These are phyloP conservation scores for Scytalidium sp. DNA, from an alignment of 2,329 filamentous ascomycete species.

Conservation along the genomic window DNA sequence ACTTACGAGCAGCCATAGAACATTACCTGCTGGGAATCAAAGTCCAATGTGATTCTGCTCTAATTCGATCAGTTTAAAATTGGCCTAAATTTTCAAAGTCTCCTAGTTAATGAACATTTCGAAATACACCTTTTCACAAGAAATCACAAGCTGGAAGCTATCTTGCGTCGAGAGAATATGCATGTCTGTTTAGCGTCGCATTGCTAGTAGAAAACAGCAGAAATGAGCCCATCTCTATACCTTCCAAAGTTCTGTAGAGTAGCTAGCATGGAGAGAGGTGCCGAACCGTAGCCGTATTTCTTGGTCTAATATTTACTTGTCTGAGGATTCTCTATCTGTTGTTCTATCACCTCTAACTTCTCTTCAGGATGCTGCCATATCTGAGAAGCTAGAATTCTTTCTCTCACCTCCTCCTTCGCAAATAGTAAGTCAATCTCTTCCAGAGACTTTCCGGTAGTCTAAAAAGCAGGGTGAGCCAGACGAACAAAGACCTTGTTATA, in stretches of 20 bases:
- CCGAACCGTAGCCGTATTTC: not conserved
- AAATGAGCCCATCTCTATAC: not conserved
- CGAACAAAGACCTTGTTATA: not conserved
- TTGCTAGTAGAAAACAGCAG: too few species aligned
- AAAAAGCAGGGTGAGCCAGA: not conserved
- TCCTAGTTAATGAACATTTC: too few species aligned
- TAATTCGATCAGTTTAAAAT: too few species aligned
- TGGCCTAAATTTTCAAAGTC: too few species aligned
- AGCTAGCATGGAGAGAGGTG: not conserved
- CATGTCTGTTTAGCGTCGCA: too few species aligned
- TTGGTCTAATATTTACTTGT: not conserved
- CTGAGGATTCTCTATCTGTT: not conserved
- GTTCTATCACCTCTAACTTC: not conserved
- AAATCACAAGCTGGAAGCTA: too few species aligned
- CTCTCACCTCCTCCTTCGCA: not conserved
- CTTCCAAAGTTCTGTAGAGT: not conserved
- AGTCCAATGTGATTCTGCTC: too few species aligned
- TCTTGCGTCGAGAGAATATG: too few species aligned
- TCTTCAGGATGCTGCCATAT: not conserved
- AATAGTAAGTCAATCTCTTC: slow-evolving; percentile 15
- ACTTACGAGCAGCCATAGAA: too few species aligned
- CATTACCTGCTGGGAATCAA: too few species aligned
- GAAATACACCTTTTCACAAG: too few species aligned
- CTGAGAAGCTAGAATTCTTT: not conserved
- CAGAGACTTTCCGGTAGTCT: slow-evolving; percentile 11